phyloP scores from a whole-genome alignment of 78 protist species.

The Speleostelium caveatum region DNA sequence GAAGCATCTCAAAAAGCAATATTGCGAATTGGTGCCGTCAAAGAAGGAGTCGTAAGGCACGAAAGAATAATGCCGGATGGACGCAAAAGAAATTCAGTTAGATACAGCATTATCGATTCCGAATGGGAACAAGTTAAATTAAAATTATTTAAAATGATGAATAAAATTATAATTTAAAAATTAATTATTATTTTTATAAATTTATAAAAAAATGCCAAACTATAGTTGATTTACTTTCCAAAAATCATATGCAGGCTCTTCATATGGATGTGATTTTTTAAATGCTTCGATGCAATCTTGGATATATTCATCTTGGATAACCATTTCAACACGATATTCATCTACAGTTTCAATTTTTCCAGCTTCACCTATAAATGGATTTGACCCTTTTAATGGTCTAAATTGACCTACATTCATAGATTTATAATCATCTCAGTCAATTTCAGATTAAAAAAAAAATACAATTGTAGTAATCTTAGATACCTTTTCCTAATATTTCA shows the following conservation, averaged over 20 bases:
- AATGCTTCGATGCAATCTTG: not conserved
- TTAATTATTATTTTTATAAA: not conserved
- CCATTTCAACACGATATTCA: constrained; percentile 44
- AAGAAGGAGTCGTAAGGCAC: constrained; percentile 2
- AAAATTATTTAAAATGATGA: not conserved
- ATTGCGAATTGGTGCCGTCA: not conserved
- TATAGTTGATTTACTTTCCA: not conserved
- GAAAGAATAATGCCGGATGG: constrained; percentile 34
- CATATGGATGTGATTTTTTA: constrained; percentile 45
- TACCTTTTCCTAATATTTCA: not conserved
- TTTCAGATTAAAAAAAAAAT: not conserved
- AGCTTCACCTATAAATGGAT: not conserved
- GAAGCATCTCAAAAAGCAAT: constrained; percentile 8
- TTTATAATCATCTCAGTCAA: not conserved
- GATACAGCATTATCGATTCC: constrained; percentile 8
- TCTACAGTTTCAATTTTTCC: constrained; percentile 8
- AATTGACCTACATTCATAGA: not conserved
- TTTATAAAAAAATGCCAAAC: not conserved
- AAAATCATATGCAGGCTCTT: constrained; percentile 22
- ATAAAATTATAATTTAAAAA: not conserved
- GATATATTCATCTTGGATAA: not conserved
- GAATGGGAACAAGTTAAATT: constrained; percentile 18
- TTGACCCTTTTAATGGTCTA: constrained; percentile 3
- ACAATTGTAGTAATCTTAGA: not conserved
- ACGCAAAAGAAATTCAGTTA: constrained; percentile 7